phyloP scores from a whole-genome alignment of 805 yeast genomes.

The Isabelozyma heimii region DNA sequence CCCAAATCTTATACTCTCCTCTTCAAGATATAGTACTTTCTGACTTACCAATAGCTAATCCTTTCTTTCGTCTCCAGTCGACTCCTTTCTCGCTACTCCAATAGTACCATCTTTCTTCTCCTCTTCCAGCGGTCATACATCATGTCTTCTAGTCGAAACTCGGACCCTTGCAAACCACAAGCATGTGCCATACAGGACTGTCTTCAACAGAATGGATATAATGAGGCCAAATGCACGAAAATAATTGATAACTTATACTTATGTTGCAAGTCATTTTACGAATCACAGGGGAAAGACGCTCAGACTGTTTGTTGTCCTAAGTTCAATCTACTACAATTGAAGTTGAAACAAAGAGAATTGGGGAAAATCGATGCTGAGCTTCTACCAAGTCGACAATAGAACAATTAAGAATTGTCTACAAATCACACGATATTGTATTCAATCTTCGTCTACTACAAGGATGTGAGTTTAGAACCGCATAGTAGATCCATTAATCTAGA shows the following conservation, averaged over 20 bases:
- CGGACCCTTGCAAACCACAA: slow-evolving; percentile 64
- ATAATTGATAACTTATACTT: slow-evolving; percentile 67
- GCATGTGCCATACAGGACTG: slow-evolving; percentile 89
- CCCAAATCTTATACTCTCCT: too few relatives aligned
- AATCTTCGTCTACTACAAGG: slow-evolving; percentile 2
- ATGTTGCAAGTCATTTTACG: slow-evolving; percentile 72
- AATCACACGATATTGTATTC: too few relatives aligned
- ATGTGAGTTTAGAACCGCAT: slow-evolving; percentile 80
- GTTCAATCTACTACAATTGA: slow-evolving; percentile 57
- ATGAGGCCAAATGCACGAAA: slow-evolving; percentile 72
- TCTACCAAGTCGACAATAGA: not conserved
- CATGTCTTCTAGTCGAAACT: not conserved
- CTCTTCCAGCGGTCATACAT: not conserved
- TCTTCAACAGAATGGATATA: slow-evolving; percentile 54
- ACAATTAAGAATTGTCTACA: slow-evolving; percentile 2
- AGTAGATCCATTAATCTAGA: slow-evolving; percentile 41
- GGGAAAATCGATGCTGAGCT: slow-evolving; percentile 57
- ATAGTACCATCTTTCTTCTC: too few relatives aligned
- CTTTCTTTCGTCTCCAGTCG: too few relatives aligned
- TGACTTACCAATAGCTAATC: not conserved
- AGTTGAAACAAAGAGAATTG: slow-evolving; percentile 60
- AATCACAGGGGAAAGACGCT: slow-evolving; percentile 54
- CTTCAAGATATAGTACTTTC: not conserved
- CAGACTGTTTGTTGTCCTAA: slow-evolving; percentile 77
- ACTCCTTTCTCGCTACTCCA: too few relatives aligned